phyloP scores from a whole-genome alignment of 805 yeast species.

The Pichia nanzhaoensis region DNA sequence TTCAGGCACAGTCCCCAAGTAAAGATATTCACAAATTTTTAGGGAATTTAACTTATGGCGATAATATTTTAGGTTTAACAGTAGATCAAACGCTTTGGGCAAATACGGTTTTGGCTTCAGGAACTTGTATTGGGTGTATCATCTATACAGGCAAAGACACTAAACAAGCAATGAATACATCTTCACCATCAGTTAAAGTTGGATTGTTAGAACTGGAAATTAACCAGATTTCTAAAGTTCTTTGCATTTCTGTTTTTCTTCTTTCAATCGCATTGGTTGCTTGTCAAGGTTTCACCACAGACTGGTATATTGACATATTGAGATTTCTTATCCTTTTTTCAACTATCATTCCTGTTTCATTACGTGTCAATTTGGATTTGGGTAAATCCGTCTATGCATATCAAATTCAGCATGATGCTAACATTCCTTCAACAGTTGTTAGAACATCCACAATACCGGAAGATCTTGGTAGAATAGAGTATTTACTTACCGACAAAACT shows the following conservation, averaged over 20 bases:
- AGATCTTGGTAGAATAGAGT: constrained; percentile 93
- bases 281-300: constrained; percentile 60
- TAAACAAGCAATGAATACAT: constrained; percentile 90
- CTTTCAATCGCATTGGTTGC: constrained; percentile 73
- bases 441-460: constrained; percentile 98
- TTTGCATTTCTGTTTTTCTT: constrained; percentile 79
- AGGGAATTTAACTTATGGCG: constrained; percentile 63
- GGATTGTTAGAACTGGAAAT: constrained; percentile 90
- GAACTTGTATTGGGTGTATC: constrained; percentile 81
- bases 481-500: constrained; percentile 86
- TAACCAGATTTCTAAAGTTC: constrained; percentile 76
- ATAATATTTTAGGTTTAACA: constrained; percentile 55
- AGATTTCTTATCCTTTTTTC: constrained; percentile 87
- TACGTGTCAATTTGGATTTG: constrained; percentile 88
- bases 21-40: constrained; percentile 75
- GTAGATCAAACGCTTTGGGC: constrained; percentile 98
- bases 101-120: constrained; percentile 93
- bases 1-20: constrained; percentile 76
- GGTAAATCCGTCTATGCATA: constrained; percentile 95
- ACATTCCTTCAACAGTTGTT: constrained; percentile 83
- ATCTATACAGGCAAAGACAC: constrained; percentile 91
- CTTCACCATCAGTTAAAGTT: constrained; percentile 77
- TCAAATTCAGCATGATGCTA: constrained; percentile 82
- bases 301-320: constrained; percentile 89
- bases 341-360: constrained; percentile 91